Conservation (phyloP, 257 asterid species). For the Agastache rugosa region DNA sequence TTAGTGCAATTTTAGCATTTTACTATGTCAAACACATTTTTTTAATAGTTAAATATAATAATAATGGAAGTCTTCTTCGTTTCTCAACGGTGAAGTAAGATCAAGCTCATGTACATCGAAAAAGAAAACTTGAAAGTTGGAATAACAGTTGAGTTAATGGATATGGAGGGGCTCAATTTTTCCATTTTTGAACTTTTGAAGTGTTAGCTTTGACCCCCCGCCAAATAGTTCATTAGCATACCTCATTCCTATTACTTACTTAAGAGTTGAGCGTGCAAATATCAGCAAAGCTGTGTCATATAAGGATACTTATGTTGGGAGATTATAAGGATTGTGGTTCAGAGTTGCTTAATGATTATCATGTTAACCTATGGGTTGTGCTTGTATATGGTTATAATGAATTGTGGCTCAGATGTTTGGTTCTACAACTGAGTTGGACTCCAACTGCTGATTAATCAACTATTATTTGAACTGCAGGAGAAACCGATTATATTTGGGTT, state of each 20-base stretch:
- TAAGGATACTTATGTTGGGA: constrained; percentile 16
- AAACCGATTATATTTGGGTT: constrained; percentile 77
- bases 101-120: too few species aligned
- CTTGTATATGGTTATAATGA: not conserved
- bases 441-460: constrained; percentile 30
- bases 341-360: constrained; percentile 5
- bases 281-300: not conserved
- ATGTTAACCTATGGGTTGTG: constrained; percentile 8
- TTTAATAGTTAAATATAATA: too few species aligned
- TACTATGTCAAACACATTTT: too few species aligned
- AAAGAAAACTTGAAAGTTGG: too few species aligned
- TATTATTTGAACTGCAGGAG: constrained; percentile 65
- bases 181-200: not conserved
- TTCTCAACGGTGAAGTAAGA: too few species aligned
- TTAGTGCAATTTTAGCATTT: not conserved
- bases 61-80: too few species aligned
- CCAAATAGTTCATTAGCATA: not conserved
- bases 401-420: too few species aligned
- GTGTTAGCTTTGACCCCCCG: not conserved
- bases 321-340: constrained; percentile 16
- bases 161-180: not conserved
- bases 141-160: too few species aligned
- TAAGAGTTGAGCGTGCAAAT: constrained; percentile 7
- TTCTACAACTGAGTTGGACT: constrained; percentile 8
- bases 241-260: not conserved